Evolutionary conservation across 225 moss, liverwort and hornwort genomes (phyloP).

Genomic region (Straminergon stramineum): DNA sequence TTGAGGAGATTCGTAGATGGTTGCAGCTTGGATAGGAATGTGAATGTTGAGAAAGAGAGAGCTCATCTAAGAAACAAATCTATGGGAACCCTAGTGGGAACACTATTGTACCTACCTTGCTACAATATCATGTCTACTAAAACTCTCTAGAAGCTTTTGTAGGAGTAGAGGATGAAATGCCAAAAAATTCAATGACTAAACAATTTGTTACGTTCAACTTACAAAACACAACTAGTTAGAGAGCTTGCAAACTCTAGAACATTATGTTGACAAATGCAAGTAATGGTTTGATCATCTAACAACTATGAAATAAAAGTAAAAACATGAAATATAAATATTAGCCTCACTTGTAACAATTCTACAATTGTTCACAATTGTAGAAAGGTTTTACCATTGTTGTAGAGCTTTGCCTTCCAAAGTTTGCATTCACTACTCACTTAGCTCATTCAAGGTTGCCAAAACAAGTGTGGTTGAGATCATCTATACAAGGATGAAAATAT

Average conservation of each 20-base stretch:
- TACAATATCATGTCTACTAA: accelerated
- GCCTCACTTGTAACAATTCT: too few relatives aligned
- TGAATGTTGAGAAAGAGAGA: background rate
- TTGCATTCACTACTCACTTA: background rate
- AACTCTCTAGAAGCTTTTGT: background rate
- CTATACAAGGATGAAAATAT: accelerated
- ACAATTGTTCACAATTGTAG: background rate
- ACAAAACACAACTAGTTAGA: background rate
- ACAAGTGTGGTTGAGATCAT: background rate
- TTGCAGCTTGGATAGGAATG: background rate
- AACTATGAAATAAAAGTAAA: too few relatives aligned
- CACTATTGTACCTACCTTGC: background rate
- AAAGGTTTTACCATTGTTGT: accelerated
- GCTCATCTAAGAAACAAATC: accelerated
- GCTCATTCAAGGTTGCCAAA: background rate
- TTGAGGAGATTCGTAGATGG: background rate
- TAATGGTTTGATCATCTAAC: background rate
- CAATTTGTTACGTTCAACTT: accelerated
- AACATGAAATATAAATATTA: background rate
- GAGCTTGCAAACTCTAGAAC: accelerated
- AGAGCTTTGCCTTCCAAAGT: background rate
- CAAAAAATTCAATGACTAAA: background rate
- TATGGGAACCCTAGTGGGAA: accelerated
- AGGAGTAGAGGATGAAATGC: accelerated
- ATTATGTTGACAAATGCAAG: background rate